Base-by-base conservation (phyloP, 805 yeast species). In the Candida suzukii region DNA sequence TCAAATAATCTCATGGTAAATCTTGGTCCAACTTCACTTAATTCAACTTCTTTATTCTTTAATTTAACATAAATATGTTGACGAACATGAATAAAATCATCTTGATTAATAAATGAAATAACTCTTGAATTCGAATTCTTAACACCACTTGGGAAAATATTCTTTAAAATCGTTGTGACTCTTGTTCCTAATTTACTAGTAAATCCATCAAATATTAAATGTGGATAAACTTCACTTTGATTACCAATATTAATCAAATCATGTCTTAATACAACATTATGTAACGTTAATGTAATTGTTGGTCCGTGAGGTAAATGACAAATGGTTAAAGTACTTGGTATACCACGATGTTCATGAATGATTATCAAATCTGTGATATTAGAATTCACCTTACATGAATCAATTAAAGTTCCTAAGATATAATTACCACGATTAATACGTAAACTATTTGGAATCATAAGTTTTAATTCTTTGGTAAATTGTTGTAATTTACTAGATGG, bases 251-350 rank as follows among this genome's bases (percentile, higher is more conserved):
- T 78, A 22, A 83, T 69, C 35, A 93, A 74, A 65, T 93, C 99
- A 61, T 93, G 99, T 61, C 98, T 81, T 43, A 93, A 69, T 21
- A 87, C 88, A 41, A 93, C 98, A 56, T 93, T 93, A 64, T 93
- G 98, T 43, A 93, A 68, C 11, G 97, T 86, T 70, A 93, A 93
- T 36, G 85, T 82, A 27, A 93, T 95, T 2, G 97, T 85, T 17
- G 99, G 99, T 0, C 99, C 99, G 59, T 93, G 96, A 4, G 99
- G 99, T 61, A 93, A 85, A 68, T 93, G 99, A 27, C 93, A 82
- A 22, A 93, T 67, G 1, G 98, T 91, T 45, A 93, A 56, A 1
- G 96, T 86, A 0, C 96, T 90, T 40, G 99, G 99, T 0, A 87
- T 91, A 76, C 99, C 99, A 64, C 99, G 75, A 64, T 93, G 99